A percentile compares a stretch with the other conserved stretches of the same genome.
Evolutionary conservation across 1,284 basidiomycete genomes (phyloP).

Genomic region (Pseudozyma thailandica): DNA sequence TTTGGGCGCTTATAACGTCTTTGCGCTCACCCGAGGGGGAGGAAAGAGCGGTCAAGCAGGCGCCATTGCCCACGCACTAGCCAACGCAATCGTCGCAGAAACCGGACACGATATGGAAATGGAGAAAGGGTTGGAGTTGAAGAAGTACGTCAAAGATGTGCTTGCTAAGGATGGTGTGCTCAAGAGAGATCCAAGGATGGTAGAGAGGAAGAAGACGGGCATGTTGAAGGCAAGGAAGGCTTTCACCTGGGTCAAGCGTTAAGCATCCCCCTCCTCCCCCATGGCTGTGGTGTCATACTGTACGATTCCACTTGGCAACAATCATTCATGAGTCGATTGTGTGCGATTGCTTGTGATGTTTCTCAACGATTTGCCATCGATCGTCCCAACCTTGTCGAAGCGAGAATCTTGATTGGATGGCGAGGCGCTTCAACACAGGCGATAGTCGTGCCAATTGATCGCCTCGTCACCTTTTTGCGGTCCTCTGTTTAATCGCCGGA

Average conservation of each 20-base stretch:
- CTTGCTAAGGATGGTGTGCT: conserved; percentile 85
- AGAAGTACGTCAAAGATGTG: conserved; percentile 70
- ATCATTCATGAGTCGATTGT: too few species aligned
- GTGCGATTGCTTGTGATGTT: too few species aligned
- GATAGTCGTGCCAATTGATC: too few species aligned
- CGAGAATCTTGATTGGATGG: too few species aligned
- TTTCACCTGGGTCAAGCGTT: conserved; percentile 89
- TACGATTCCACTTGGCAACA: too few species aligned
- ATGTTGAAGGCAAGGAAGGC: conserved; percentile 88
- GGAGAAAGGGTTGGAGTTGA: conserved; percentile 44
- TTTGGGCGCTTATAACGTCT: conserved; percentile 92
- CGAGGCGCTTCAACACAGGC: too few species aligned
- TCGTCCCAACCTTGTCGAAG: too few species aligned
- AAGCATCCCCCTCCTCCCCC: conserved; percentile 34
- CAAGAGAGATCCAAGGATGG: conserved; percentile 93
- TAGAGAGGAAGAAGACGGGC: conserved; percentile 96
- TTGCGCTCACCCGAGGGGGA: conserved; percentile 86
- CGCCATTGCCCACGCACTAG: conserved; percentile 85
- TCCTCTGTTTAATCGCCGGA: too few species aligned
- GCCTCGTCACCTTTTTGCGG: too few species aligned
- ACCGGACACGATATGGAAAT: conserved; percentile 47
- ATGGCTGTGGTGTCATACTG: too few species aligned
- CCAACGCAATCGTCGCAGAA: conserved; percentile 75
- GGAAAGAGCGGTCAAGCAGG: conserved; percentile 89
- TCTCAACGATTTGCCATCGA: too few species aligned